These are phyloP conservation scores for Trichoderma arundinaceum DNA, from an alignment of 2,329 filamentous ascomycete genomes.

Conservation along the genomic window DNA sequence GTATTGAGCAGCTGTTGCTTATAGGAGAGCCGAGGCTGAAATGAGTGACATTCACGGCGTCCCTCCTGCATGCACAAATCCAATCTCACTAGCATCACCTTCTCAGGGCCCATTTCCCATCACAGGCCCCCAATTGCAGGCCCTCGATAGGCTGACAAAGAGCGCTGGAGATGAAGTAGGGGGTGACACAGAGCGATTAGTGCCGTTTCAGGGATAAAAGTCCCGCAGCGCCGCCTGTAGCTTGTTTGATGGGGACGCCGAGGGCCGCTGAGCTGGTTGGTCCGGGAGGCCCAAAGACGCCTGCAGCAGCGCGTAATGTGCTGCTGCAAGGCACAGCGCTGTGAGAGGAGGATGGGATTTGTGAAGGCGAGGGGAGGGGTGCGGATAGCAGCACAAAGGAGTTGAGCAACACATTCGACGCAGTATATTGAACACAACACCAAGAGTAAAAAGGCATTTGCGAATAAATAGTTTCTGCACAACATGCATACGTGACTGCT, in stretches of 20 bases:
- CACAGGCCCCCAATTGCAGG: not conserved
- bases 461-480: too few species aligned
- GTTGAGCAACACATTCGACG: too few species aligned
- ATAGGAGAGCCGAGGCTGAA: slow-evolving; percentile 17
- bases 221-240: slow-evolving; percentile 26
- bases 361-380: not conserved
- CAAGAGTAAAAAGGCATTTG: not conserved
- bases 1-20: too few species aligned
- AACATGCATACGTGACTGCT: too few species aligned
- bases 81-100: slow-evolving; percentile 1
- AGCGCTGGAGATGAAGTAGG: slow-evolving; percentile 29
- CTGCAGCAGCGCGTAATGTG: not conserved
- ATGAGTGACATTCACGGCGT: slow-evolving; percentile 17
- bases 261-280: slow-evolving; percentile 12
- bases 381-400: not conserved
- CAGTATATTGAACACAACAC: too few species aligned
- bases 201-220: slow-evolving; percentile 30
- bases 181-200: slow-evolving; percentile 25
- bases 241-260: slow-evolving; percentile 30
- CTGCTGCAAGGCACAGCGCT: slow-evolving; percentile 28
- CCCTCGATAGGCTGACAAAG: slow-evolving; percentile 23
- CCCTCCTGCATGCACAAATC: not conserved
- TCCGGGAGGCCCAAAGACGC: not conserved
- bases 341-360: not conserved
- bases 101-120: not conserved